Evolutionary conservation across 345 rosid genomes (phyloP).

Genomic region (Mangifera indica): DNA sequence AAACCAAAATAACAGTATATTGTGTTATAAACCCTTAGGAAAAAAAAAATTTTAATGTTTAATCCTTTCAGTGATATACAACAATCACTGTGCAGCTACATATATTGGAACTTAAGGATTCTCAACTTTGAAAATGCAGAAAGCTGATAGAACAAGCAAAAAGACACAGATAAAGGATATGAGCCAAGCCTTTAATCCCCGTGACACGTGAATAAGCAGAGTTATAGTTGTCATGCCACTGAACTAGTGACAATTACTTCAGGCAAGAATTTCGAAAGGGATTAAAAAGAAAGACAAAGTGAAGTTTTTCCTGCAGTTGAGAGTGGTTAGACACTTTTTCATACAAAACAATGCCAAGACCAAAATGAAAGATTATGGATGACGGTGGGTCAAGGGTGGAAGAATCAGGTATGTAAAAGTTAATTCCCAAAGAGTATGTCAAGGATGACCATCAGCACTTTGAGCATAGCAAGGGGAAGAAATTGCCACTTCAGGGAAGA

Average conservation of each 20-base stretch:
- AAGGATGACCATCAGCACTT: background rate
- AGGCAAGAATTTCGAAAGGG: background rate
- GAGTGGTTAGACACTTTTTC: background rate
- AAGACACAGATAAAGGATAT: background rate
- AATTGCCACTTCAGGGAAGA: background rate
- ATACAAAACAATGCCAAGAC: background rate
- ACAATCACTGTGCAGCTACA: background rate
- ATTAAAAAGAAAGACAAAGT: background rate
- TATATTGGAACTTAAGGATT: too few species aligned
- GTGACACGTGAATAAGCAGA: background rate
- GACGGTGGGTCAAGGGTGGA: too few species aligned
- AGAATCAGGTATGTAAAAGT: too few species aligned
- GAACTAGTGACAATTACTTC: background rate
- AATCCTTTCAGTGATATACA: background rate
- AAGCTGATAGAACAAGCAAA: background rate
- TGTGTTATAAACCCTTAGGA: background rate
- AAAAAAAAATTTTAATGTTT: constrained; percentile 6
- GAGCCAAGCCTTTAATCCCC: background rate
- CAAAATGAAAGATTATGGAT: background rate
- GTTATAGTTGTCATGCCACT: background rate
- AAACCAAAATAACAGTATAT: constrained; percentile 10
- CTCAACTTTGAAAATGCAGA: background rate
- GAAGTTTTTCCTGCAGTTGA: background rate
- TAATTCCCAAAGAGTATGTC: too few species aligned
- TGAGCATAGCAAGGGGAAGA: background rate